These are phyloP conservation scores for Lathyrus sativus DNA, from an alignment of 306 rosid genomes.

Conservation along the genomic window DNA sequence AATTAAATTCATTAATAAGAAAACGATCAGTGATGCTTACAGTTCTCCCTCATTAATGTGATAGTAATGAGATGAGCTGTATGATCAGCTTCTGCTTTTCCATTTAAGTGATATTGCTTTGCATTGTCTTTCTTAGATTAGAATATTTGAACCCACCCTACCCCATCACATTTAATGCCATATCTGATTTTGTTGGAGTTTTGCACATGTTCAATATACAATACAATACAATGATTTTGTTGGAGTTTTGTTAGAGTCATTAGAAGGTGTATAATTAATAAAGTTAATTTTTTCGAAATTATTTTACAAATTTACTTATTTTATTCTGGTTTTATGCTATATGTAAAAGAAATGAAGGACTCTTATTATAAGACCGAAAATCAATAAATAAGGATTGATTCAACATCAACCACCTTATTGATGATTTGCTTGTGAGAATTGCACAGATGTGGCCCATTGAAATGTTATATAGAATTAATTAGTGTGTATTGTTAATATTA, in stretches of 20 bases:
- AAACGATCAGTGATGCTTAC: neutral
- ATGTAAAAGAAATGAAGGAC: too few relatives aligned
- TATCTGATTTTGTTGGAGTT: neutral
- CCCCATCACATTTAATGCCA: neutral
- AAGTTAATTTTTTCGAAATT: too few relatives aligned
- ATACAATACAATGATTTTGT: too few relatives aligned
- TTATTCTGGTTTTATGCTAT: too few relatives aligned
- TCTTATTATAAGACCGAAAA: neutral
- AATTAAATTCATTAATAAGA: constrained; percentile 8
- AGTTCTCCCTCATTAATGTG: constrained; percentile 5
- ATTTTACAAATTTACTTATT: too few relatives aligned
- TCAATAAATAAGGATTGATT: neutral
- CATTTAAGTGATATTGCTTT: neutral
- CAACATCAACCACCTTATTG: neutral
- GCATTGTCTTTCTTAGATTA: constrained; percentile 6
- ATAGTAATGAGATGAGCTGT: constrained; percentile 26
- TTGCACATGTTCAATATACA: neutral
- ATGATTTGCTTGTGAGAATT: neutral
- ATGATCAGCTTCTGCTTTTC: neutral
- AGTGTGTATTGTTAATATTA: neutral
- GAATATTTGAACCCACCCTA: neutral
- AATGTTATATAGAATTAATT: neutral
- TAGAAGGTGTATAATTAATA: too few relatives aligned
- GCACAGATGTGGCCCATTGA: neutral
- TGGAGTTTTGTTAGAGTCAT: too few relatives aligned